Base-by-base conservation (phyloP, 768 basidiomycete species). In the Lyophyllum shimeji region DNA sequence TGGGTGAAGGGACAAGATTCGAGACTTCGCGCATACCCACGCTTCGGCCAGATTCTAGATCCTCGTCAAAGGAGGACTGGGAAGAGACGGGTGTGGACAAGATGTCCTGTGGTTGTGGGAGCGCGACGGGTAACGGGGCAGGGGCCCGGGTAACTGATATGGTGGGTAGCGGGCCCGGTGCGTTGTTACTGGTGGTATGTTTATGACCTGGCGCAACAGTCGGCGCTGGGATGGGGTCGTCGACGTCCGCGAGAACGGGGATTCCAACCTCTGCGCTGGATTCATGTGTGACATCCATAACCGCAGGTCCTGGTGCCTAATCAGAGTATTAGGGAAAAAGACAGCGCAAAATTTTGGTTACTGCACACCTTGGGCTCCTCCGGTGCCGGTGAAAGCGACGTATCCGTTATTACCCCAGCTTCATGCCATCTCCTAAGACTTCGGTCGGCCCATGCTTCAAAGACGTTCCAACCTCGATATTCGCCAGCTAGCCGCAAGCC, bases 381-480 rank as follows among this genome's bases (percentile, higher is more conserved):
- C 31, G 76, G 70, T 5, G 72, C 55, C 29, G 76, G 67, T 34
- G 72, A 53, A 21, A 77, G 59, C 27, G 71, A 74, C 39, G 74
- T 67, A 49, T 84, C 83, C 25, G 83, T 70, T 31, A 92, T 77
- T 31, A 93, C 69, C 2, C 94, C 94, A 23, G 84, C 78, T 62
- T 90, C 85, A 52, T 87, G 84, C 95, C 95, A 98, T 67, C 85
- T 84, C 67, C 87, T 82, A 46, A 94, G 77, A 71, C 93, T 94
- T 61, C 81, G 80, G 73, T 97, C 95, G 46, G 93, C 95, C 89
- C 89, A 91, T 13, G 94, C 95, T 69, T 98, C 95, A 56, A 97
- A 71, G 6, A 94, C 90, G 67, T 79, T 90, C 95, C 94, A 97
- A 6, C 95, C 94, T 69, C 83, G 82, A 66, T 97, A 97, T 65